phyloP scores from a whole-genome alignment of 1,284 basidiomycete genomes.

The Tilletia horrida region DNA sequence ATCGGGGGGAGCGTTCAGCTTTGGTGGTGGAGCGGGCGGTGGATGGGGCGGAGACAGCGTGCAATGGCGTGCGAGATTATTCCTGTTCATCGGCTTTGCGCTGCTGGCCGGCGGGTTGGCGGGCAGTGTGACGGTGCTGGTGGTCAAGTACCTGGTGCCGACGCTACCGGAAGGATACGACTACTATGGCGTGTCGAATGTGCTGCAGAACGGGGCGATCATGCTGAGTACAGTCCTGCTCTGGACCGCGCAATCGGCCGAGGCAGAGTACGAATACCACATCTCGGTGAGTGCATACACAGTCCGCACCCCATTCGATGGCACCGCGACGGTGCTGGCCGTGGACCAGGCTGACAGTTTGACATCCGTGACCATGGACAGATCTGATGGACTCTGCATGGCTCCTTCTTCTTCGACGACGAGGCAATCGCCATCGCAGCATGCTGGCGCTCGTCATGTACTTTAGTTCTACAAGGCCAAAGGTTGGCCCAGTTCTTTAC shows the following conservation, averaged over 20 bases:
- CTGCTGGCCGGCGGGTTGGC: slow-evolving; percentile 93
- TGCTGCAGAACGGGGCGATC: slow-evolving; percentile 82
- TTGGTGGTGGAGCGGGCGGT: slow-evolving; percentile 34
- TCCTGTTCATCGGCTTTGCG: slow-evolving; percentile 92
- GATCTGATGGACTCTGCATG: too few species aligned
- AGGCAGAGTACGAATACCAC: slow-evolving; percentile 82
- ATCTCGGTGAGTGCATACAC: slow-evolving; percentile 53
- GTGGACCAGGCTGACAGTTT: too few species aligned
- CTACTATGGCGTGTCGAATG: slow-evolving; percentile 92
- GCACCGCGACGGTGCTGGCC: too few species aligned
- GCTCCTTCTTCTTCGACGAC: too few species aligned
- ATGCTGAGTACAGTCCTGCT: slow-evolving; percentile 85
- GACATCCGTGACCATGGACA: too few species aligned
- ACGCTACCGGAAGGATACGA: slow-evolving; percentile 71
- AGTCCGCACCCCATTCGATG: too few species aligned
- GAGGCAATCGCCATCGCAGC: too few species aligned
- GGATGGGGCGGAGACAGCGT: slow-evolving; percentile 61
- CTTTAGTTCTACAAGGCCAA: too few species aligned
- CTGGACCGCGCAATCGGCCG: slow-evolving; percentile 78
- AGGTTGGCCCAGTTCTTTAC: too few species aligned
- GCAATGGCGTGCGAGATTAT: slow-evolving; percentile 82
- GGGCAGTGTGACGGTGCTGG: slow-evolving; percentile 81
- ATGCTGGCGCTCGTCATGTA: too few species aligned
- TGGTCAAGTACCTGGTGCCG: slow-evolving; percentile 84
- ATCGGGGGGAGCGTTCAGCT: slow-evolving; percentile 60